Conservation (phyloP, 805 yeast genomes). For the Hanseniaspora jakobsenii region DNA sequence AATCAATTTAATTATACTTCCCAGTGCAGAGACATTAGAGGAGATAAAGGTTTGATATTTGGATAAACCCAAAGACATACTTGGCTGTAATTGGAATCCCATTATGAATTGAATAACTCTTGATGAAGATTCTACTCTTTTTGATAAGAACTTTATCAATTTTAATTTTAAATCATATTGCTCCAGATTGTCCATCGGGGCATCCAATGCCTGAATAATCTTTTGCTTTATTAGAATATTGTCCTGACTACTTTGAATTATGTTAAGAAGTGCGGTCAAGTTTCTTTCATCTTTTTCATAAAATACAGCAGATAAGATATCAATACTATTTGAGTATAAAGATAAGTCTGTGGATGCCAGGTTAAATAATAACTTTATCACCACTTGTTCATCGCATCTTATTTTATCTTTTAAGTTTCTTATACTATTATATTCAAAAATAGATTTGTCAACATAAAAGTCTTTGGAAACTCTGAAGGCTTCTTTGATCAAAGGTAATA, state of each 20-base stretch:
- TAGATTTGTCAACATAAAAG: constrained; percentile 11
- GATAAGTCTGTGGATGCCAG: neutral
- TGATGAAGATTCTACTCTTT: constrained; percentile 31
- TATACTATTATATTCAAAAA: constrained; percentile 12
- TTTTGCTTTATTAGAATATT: constrained; percentile 49
- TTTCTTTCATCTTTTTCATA: constrained; percentile 5
- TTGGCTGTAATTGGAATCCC: constrained; percentile 51
- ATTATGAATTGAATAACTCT: constrained; percentile 63
- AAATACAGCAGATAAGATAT: neutral
- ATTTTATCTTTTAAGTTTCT: constrained; percentile 5
- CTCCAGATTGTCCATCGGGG: constrained; percentile 32
- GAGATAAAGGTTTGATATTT: constrained; percentile 38
- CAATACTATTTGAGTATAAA: neutral
- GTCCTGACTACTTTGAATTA: neutral
- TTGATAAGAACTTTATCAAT: constrained; percentile 45
- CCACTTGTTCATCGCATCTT: constrained; percentile 1
- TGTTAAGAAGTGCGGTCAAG: constrained; percentile 3
- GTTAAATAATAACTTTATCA: neutral
- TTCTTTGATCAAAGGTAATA: constrained; percentile 9
- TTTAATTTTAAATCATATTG: constrained; percentile 41
- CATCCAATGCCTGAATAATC: constrained; percentile 54
- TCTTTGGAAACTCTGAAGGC: constrained; percentile 5
- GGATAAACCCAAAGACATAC: constrained; percentile 39
- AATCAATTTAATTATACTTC: constrained; percentile 40
- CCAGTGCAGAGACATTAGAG: constrained; percentile 45